A percentile compares a stretch with the other conserved stretches of the same genome.
Evolutionary conservation across 352 stramenopile genomes (phyloP).

Genomic region (Detonula confervacea): DNA sequence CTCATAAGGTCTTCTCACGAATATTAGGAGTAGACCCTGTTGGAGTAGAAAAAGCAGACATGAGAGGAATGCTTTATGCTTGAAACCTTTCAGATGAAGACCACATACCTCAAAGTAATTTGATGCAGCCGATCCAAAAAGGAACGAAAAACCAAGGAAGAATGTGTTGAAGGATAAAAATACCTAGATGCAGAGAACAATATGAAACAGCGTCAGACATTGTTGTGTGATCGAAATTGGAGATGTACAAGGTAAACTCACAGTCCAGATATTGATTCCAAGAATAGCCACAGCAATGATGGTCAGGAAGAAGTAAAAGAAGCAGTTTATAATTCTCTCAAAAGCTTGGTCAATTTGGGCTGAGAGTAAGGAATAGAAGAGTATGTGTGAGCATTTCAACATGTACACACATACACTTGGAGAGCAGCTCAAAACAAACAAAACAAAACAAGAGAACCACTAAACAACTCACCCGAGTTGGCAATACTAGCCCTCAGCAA

Average conservation of each 20-base stretch:
- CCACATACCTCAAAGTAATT: constrained; percentile 68
- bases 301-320: constrained; percentile 73
- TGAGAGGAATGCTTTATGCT: neutral
- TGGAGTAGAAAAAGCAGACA: neutral
- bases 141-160: constrained; percentile 53
- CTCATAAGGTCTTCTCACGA: constrained; percentile 65
- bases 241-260: constrained; percentile 8
- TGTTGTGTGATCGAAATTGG: no score
- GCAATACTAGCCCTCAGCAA: constrained; percentile 67
- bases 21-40: constrained; percentile 70
- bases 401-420: no score
- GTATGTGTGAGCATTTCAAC: neutral
- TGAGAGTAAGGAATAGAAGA: constrained; percentile 22
- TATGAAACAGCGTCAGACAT: no score
- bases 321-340: constrained; percentile 73
- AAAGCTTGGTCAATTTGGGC: constrained; percentile 70
- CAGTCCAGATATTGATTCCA: constrained; percentile 49
- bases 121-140: constrained; percentile 63
- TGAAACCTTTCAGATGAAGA: no score
- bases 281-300: constrained; percentile 59
- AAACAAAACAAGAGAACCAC: neutral
- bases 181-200: constrained; percentile 6
- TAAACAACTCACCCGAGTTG: constrained; percentile 37
- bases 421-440: no score
- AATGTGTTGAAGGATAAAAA: constrained; percentile 64